Evolutionary conservation across 2,329 filamentous ascomycete species (phyloP).

Genomic region (Xylariaceae sp.): DNA sequence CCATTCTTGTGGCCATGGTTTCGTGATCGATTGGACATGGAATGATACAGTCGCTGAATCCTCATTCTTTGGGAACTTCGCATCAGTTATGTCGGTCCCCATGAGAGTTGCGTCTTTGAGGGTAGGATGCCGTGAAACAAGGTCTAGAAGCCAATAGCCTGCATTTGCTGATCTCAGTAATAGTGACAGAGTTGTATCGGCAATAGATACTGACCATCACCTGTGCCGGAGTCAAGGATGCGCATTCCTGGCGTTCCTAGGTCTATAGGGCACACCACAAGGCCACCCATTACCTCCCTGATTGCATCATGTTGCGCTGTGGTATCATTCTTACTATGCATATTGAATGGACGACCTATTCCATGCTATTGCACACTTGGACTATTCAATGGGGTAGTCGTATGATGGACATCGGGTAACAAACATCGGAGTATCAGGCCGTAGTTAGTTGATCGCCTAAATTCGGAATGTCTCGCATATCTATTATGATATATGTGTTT

Average conservation of each 20-base stretch:
- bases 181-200: no score
- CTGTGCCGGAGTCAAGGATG: not conserved
- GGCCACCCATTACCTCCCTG: not conserved
- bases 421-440: no score
- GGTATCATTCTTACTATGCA: not conserved
- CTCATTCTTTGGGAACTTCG: not conserved
- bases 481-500: no score
- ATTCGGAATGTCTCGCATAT: no score
- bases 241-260: not conserved
- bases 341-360: no score
- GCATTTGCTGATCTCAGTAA: no score
- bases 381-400: no score
- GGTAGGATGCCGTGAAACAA: not conserved
- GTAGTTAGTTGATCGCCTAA: no score
- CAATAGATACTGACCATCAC: not conserved
- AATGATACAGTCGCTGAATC: not conserved
- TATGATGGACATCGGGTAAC: no score
- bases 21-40: not conserved
- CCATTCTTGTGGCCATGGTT: conserved; percentile 3
- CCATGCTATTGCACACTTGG: no score
- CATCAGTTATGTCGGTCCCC: not conserved
- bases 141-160: not conserved
- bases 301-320: not conserved
- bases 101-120: not conserved
- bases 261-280: not conserved